Evolutionary conservation across 1,139 yeast genomes (phyloP).

Genomic region (Pichia sp.): DNA sequence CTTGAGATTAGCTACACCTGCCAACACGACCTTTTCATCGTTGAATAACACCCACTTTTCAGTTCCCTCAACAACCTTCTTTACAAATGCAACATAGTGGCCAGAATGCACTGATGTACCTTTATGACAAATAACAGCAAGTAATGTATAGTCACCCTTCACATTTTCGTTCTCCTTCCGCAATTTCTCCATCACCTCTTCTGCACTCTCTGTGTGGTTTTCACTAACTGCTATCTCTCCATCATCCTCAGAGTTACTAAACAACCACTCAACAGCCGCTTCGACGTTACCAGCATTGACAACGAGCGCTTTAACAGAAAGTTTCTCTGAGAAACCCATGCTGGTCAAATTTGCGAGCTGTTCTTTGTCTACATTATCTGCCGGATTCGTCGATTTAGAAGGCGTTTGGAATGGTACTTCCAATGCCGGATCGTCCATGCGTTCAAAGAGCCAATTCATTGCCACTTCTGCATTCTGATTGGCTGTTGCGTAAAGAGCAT

Average conservation of each 20-base stretch:
- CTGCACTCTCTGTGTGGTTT: background rate
- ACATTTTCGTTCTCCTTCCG: constrained; percentile 15
- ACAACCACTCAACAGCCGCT: constrained; percentile 86
- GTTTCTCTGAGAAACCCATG: constrained; percentile 70
- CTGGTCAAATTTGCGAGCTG: constrained; percentile 45
- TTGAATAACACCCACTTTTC: constrained; percentile 80
- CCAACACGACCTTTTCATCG: constrained; percentile 85
- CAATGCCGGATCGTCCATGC: constrained; percentile 77
- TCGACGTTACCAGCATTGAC: constrained; percentile 55
- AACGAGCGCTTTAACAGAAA: constrained; percentile 64
- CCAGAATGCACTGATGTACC: constrained; percentile 95
- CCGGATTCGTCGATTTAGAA: constrained; percentile 1
- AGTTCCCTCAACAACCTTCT: constrained; percentile 36
- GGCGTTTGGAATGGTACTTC: constrained; percentile 51
- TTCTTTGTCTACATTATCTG: constrained; percentile 28
- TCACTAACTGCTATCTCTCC: constrained; percentile 30
- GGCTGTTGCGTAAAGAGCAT: constrained; percentile 69
- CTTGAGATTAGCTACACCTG: constrained; percentile 49
- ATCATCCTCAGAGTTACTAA: constrained; percentile 65
- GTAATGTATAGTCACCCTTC: constrained; percentile 39
- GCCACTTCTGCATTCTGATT: constrained; percentile 68
- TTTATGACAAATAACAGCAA: constrained; percentile 84
- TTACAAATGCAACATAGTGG: constrained; percentile 83
- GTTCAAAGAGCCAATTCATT: constrained; percentile 85
- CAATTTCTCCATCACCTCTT: constrained; percentile 13